Evolutionary conservation across 345 rosid species (phyloP).

Genomic region (Linum trigynum): DNA sequence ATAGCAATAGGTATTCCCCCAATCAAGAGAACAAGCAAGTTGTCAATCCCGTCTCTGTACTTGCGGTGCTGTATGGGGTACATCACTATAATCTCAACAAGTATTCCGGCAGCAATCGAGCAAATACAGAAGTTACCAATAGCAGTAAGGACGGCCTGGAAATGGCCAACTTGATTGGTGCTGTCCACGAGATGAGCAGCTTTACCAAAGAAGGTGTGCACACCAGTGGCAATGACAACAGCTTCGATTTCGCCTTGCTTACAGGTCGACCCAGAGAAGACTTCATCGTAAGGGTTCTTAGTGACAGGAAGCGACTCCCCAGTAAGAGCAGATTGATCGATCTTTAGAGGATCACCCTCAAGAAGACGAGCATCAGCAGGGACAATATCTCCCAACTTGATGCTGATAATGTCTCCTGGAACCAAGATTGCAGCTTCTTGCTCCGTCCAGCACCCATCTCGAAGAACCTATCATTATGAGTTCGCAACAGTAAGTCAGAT

Average conservation of each 20-base stretch:
- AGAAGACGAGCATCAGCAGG: constrained; percentile 98
- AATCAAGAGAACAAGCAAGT: constrained; percentile 71
- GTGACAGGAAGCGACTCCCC: constrained; percentile 90
- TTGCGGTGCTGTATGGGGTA: constrained; percentile 63
- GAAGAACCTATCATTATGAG: constrained; percentile 41
- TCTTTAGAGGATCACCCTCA: constrained; percentile 83
- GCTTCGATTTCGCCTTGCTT: constrained; percentile 91
- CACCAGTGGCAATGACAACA: constrained; percentile 84
- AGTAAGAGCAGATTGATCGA: constrained; percentile 92
- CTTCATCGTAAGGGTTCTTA: constrained; percentile 66
- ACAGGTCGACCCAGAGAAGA: constrained; percentile 86
- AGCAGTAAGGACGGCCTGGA: constrained; percentile 74
- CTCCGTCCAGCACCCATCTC: constrained; percentile 81
- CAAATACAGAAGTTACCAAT: constrained; percentile 95
- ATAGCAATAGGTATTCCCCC: constrained; percentile 95
- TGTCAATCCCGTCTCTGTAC: constrained; percentile 80
- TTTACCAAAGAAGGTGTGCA: constrained; percentile 90
- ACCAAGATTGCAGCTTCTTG: constrained; percentile 86
- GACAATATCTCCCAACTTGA: constrained; percentile 77
- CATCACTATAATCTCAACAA: constrained; percentile 61
- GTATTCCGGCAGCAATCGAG: constrained; percentile 67
- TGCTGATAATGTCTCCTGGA: constrained; percentile 81
- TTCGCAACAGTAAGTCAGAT: background rate
- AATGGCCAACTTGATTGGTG: constrained; percentile 86
- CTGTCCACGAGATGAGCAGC: constrained; percentile 94